Base-by-base conservation (phyloP, 2,329 filamentous ascomycete genomes). In the Fusarium sp. region DNA sequence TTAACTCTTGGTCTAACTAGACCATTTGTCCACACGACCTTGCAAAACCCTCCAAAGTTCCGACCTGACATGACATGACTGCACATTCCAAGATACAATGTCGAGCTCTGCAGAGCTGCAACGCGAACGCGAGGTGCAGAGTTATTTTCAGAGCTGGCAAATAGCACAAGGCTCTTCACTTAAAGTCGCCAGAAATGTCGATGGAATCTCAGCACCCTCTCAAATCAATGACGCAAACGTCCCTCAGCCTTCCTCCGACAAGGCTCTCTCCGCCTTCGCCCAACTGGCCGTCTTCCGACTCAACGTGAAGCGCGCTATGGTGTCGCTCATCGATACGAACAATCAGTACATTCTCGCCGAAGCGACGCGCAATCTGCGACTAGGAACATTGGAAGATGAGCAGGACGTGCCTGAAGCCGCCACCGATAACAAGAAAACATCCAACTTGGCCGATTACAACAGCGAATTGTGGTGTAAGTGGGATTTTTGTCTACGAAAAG, bases 261-360 rank as follows among this genome's bases (percentile, higher is more conserved):
- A 75, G 47, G 73, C 78, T 6, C 75, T 85, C 18, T 83, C 81
- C 0, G 80, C 82, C 6, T 82, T 84, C 57, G 83, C 84, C 6
- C 85, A 88, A 72, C 77, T 88, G 26, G 82, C 81, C 31, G 78
- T 84, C 11, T 79, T 86, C 56, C 78, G 84, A 1, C 77, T 86
- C 40, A 77, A 80, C 16, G 80, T 80, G 30, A 81, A 83, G 62
- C 80, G 85, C 37, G 80, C 79, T 41, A 81, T 87, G 76, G 80
- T 87, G 23, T 83, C 83, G 50, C 75, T 87, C 18, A 81, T 85
- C 52, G 83, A 83, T 62, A 74, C 75, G 7, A 75, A 77, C 4
- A 79, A 77, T 12, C 83, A 86, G 74, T 85, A 83, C 57, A 81
- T 87, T 49, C 78, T 87, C 41, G 84, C 84, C 37, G 85, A 87